Evolutionary conservation across 345 rosid genomes (phyloP).

Genomic region (Hibiscus syriacus): DNA sequence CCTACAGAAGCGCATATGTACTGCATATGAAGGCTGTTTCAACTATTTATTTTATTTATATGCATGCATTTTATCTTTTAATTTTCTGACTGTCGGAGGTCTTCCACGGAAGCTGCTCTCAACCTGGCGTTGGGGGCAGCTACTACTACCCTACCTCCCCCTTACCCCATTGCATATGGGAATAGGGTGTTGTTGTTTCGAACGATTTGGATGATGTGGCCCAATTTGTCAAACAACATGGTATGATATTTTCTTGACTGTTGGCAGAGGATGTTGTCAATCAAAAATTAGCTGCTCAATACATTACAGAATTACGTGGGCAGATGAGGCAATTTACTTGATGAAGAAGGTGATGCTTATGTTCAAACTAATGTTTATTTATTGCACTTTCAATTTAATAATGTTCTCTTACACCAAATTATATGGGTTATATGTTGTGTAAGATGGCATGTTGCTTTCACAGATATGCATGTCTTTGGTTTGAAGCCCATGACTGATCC

Average conservation of each 20-base stretch:
- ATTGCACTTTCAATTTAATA: conserved; percentile 1
- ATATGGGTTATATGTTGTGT: background rate
- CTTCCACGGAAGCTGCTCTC: too few species aligned
- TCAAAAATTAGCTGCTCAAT: conserved; percentile 31
- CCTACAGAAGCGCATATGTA: too few species aligned
- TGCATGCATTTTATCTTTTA: too few species aligned
- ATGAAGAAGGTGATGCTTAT: conserved; percentile 47
- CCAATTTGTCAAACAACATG: too few species aligned
- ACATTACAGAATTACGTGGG: conserved; percentile 35
- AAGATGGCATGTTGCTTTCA: conserved; percentile 12
- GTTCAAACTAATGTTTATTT: background rate
- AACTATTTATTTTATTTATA: too few species aligned
- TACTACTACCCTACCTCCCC: too few species aligned
- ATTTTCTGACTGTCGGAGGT: too few species aligned
- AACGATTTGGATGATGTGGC: too few species aligned
- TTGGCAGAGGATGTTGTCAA: conserved; percentile 37
- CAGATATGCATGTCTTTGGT: conserved; percentile 68
- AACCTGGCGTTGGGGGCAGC: too few species aligned
- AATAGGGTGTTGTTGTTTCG: too few species aligned
- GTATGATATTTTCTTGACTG: background rate
- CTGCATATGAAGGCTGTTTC: too few species aligned
- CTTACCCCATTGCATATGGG: too few species aligned
- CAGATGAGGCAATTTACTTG: conserved; percentile 63
- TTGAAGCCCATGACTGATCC: conserved; percentile 56
- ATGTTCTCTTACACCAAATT: background rate